A percentile compares a stretch with the other conserved stretches of the same genome.
These are phyloP conservation scores for Aspergillus asperescens DNA, from an alignment of 495 filamentous ascomycete species.

Conservation along the genomic window DNA sequence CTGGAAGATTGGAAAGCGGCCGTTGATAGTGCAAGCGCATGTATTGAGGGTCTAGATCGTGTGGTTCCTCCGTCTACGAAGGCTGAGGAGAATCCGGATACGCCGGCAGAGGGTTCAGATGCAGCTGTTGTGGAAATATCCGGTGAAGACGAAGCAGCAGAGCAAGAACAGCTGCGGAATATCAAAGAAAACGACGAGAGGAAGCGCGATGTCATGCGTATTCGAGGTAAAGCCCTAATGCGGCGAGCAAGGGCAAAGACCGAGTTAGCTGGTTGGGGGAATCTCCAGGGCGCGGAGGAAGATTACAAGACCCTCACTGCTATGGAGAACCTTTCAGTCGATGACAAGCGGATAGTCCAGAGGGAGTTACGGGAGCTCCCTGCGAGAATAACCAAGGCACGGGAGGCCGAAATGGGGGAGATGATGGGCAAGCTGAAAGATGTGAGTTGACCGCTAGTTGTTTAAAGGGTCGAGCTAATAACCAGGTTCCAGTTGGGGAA, in stretches of 20 bases:
- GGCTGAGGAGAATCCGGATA: slow-evolving; percentile 13
- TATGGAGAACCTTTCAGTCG: slow-evolving; percentile 53
- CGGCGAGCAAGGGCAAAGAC: slow-evolving; percentile 72
- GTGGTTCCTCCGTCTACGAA: slow-evolving; percentile 41
- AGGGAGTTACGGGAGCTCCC: slow-evolving; percentile 60
- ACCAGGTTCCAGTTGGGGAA: slow-evolving; percentile 65
- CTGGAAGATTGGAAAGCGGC: slow-evolving; percentile 82
- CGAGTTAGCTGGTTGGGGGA: slow-evolving; percentile 70
- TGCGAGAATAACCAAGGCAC: slow-evolving; percentile 62
- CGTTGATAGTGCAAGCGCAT: slow-evolving; percentile 63
- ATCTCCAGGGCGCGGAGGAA: slow-evolving; percentile 73
- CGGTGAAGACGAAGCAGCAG: slow-evolving; percentile 54
- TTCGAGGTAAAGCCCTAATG: slow-evolving; percentile 79
- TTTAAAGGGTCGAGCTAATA: background rate
- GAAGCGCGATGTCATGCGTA: slow-evolving; percentile 62
- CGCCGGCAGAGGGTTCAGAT: slow-evolving; percentile 16
- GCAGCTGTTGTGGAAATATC: slow-evolving; percentile 47
- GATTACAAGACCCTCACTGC: slow-evolving; percentile 59
- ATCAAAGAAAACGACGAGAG: slow-evolving; percentile 46
- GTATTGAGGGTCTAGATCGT: slow-evolving; percentile 66
- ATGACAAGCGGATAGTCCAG: slow-evolving; percentile 63
- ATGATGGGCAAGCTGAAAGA: slow-evolving; percentile 97
- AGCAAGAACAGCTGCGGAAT: slow-evolving; percentile 51
- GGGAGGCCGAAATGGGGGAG: slow-evolving; percentile 81
- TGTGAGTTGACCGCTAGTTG: slow-evolving; percentile 38